Evolutionary conservation across 2,329 filamentous ascomycete genomes (phyloP), one percentile per base, ranked within the genome.

Genomic region (Fusarium xyrophilum): DNA sequence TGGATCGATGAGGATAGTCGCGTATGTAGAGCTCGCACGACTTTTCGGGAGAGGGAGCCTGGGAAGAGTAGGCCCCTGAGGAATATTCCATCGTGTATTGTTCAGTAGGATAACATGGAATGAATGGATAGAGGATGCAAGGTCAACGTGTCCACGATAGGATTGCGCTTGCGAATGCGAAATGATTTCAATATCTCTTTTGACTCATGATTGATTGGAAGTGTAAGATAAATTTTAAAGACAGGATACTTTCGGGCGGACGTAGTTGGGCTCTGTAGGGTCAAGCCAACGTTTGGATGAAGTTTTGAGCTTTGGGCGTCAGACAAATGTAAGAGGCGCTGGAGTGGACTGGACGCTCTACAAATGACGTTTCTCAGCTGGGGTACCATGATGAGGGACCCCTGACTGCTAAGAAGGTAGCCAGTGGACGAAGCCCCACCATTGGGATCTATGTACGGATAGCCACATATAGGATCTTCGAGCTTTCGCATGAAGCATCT

Each of bases 1-100:
- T 93, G 70, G 93, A 91, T 70, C 95, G 92, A 77, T 93, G 89
- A 71, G 93, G 93, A 76, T 93, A 88, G 76, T 97, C 93, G 81
- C 91, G 91, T 78, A 97, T 89, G 74, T 96, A 87, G 65, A 97
- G 88, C 74, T 91, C 90, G 80, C 93, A 91, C 60, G 90, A 87
- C 82, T 84, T 86, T 62, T 88, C 85, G 67, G 82, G 79, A 44
- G 83, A 81, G 17, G 83, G 82, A 69, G 82, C 76, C 73, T 84
- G 81, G 62, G 82, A 79, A 67, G 75, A 80, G 81, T 83, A 84
- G 53, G 80, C 73, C 66, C 78, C 73, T 44, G 81, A 76, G 59
- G 78, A 76, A 76, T 82, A 79, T 75, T 86, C 84, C 85, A 87
- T 87, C 72, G 71, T 78, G 68, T 60, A 43, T 27, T 78, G 68